phyloP scores from a whole-genome alignment of 306 rosid genomes.

The Vigna reflexopilosa region DNA sequence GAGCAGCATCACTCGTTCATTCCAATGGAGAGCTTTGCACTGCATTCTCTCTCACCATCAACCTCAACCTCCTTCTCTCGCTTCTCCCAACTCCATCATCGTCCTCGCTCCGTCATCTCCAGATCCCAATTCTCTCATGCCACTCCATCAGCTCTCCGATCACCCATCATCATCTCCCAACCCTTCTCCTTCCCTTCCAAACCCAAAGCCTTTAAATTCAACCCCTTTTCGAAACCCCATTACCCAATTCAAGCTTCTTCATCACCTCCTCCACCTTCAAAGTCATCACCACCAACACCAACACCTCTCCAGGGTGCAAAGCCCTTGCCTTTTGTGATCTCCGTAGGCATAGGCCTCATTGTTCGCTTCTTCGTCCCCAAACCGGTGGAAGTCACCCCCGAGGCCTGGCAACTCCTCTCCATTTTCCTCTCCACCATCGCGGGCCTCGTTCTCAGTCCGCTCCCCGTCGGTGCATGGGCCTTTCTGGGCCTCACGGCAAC shows the following conservation, averaged over 20 bases:
- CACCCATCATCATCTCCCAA: conserved; percentile 36
- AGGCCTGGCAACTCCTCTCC: conserved; percentile 92
- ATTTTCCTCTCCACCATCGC: conserved; percentile 88
- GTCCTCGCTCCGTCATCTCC: conserved; percentile 43
- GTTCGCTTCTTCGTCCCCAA: conserved; percentile 74
- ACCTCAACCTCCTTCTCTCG: conserved; percentile 48
- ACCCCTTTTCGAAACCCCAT: conserved; percentile 45
- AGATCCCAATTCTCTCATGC: conserved; percentile 43
- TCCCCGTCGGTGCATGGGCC: conserved; percentile 99
- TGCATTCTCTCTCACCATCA: conserved; percentile 51
- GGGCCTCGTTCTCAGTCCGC: conserved; percentile 84
- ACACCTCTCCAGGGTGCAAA: conserved; percentile 64
- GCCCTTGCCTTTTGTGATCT: conserved; percentile 65
- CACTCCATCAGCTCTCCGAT: conserved; percentile 53
- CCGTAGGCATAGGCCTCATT: conserved; percentile 65
- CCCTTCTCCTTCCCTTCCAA: conserved; percentile 43
- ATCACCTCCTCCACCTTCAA: conserved; percentile 27
- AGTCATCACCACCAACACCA: not conserved
- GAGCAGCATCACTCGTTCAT: not conserved
- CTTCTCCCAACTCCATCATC: conserved; percentile 41
- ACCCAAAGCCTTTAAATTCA: conserved; percentile 41
- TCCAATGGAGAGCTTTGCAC: conserved; percentile 64
- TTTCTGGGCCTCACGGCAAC: conserved; percentile 74
- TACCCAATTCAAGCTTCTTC: conserved; percentile 54
- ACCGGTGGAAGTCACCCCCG: conserved; percentile 70